Evolutionary conservation across 371 early-diverging fungal species (phyloP), one percentile per base, ranked within the genome.

Genomic region (Mortierella sp.): DNA sequence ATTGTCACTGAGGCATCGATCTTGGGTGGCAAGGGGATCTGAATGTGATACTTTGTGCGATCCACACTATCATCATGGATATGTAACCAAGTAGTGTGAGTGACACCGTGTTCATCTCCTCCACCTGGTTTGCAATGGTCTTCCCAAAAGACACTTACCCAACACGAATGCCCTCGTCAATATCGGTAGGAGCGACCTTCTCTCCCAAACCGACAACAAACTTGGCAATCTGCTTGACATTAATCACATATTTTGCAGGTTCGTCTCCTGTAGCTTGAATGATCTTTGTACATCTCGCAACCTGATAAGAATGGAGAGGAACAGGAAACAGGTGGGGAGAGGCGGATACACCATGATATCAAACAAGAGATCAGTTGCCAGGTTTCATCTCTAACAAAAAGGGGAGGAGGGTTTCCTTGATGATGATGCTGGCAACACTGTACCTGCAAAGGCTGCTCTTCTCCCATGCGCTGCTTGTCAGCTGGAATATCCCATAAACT

Each of bases 1-100:
- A 99, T 96, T 18, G 99, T 99, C 21, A 99, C 99, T 19, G 98
- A 92, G 34, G 99, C 95, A 83, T 99, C 99, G 68, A 99, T 99
- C 84, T 97, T 98, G 80, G 99, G 97, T 51, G 99, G 99, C 38
- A 99, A 86, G n/a, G 99, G 98, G 66, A 98, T 93, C 76, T 98
- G 97, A 61, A 99, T 97, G 82, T 98, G 97, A 81, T 99, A 99
- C 79, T 99, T 99, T 76, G 90, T 93, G 65, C 99, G 95, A 84
- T 99, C 99, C 31, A 99, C 99, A 64, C 97, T 93, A 78, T 45
- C 47, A 41, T 3, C n/a, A n/a, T n/a, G n/a, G n/a, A n/a, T n/a
- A n/a, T n/a, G n/a, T n/a, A n/a, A n/a, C n/a, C n/a, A n/a, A n/a
- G n/a, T n/a, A n/a, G n/a, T n/a, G n/a, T n/a, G n/a, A n/a, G n/a